Evolutionary conservation across 169 alveolate species (phyloP), one percentile per base, ranked within the genome.

Genomic region (Sarcocystis neurona): DNA sequence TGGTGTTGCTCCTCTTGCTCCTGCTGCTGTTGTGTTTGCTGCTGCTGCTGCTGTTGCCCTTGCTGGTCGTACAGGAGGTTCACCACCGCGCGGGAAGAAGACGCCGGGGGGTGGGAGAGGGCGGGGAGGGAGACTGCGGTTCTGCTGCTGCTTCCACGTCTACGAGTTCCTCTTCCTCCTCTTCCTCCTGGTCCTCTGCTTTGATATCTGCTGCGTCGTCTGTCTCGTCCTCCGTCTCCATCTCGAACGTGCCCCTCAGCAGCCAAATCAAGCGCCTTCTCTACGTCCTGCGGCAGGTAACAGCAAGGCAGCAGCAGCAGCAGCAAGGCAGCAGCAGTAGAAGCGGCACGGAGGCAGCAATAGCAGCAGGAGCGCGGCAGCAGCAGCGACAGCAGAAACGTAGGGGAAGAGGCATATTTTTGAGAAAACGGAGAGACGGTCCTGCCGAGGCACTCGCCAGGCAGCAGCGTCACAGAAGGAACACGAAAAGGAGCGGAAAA

Each of bases 151-250:
- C n/a, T n/a, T n/a, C n/a, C n/a, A n/a, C n/a, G n/a, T n/a, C n/a
- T n/a, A n/a, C n/a, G 66, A 23, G 66, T 23, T 56, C 56, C 6
- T 72, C 82, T 47, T 39, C 41, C 12, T 72, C 82, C 27, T 72
- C 82, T 2, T 72, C 82, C 2, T 72, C 82, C 3, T 72, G 82
- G 82, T 4, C 82, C n/a, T 12, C 82, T 2, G 82, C 34, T 72
- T 23, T 4, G 12, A 39, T 56, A 30, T 72, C 82, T 1, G 39
- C 32, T 3, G 85, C 68, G 30, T 77, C 88, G 58, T 53, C 75
- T 4, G 88, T 53, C 75, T 56, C 72, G n/a, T 79, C 88, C 39
- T 27, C 72, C 56, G 72, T 53, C 88, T 82, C 88, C 30, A 79
- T 48, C 79, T 58, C 79, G 66, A 82, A 60, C 18, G 88, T 82